A percentile compares a stretch with the other conserved stretches of the same genome.
Evolutionary conservation across 2,329 filamentous ascomycete species (phyloP).

Genomic region (Metarhizium robertsii): DNA sequence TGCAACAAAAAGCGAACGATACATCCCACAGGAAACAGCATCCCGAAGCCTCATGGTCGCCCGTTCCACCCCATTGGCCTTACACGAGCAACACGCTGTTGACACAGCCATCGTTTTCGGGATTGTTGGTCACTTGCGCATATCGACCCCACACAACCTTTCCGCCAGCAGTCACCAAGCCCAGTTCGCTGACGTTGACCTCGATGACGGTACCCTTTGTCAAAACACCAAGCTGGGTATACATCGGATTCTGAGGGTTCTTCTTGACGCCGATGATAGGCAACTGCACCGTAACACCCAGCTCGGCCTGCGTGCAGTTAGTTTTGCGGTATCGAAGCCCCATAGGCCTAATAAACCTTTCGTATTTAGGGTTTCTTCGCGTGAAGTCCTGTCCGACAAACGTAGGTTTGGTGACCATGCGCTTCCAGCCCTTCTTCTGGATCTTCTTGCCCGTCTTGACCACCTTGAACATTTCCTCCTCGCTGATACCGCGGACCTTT

Average conservation of each 20-base stretch:
- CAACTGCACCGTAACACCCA: slow-evolving; percentile 81
- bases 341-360: slow-evolving; percentile 45
- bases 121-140: slow-evolving; percentile 43
- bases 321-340: slow-evolving; percentile 42
- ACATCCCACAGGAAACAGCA: neutral
- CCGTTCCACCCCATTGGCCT: neutral
- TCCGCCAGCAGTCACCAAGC: slow-evolving; percentile 80
- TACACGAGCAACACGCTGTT: slow-evolving; percentile 29
- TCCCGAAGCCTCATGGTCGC: neutral
- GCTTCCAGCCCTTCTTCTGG: slow-evolving; percentile 72
- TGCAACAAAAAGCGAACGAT: slow-evolving; percentile 10
- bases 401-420: slow-evolving; percentile 50
- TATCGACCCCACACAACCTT: slow-evolving; percentile 91
- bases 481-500: slow-evolving; percentile 81
- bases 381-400: slow-evolving; percentile 93
- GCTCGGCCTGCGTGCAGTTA: slow-evolving; percentile 60
- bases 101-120: slow-evolving; percentile 37
- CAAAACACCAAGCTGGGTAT: slow-evolving; percentile 85
- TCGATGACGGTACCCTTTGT: slow-evolving; percentile 75
- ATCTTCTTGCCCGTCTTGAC: slow-evolving; percentile 95
- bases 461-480: slow-evolving; percentile 97
- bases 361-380: slow-evolving; percentile 71
- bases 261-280: slow-evolving; percentile 62
- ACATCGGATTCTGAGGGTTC: slow-evolving; percentile 74
- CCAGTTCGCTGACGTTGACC: slow-evolving; percentile 88